phyloP scores from a whole-genome alignment of 768 basidiomycete species.

The Leccinum uliginosum region DNA sequence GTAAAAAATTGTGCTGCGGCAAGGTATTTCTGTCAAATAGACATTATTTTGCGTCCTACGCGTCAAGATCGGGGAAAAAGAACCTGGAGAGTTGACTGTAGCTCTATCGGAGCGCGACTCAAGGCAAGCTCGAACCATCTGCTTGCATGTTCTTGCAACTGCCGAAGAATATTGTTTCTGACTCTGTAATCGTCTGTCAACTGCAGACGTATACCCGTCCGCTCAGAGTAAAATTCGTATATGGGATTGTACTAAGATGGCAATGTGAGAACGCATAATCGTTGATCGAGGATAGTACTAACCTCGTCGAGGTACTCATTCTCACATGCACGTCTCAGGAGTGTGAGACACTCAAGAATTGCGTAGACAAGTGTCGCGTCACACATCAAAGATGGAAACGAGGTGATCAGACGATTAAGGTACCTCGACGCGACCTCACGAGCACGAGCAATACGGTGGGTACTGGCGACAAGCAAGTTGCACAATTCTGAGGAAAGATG shows the following conservation, averaged over 20 bases:
- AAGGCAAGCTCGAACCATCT: constrained; percentile 87
- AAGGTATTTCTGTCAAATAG: constrained; percentile 73
- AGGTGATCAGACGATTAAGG: constrained; percentile 78
- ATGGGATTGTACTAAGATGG: constrained; percentile 77
- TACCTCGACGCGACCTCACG: constrained; percentile 81
- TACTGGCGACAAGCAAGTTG: constrained; percentile 69
- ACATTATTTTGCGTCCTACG: neutral
- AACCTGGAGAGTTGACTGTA: constrained; percentile 90
- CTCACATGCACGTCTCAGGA: constrained; percentile 83
- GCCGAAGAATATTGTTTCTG: constrained; percentile 78
- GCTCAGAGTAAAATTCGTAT: constrained; percentile 78
- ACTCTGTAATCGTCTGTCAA: constrained; percentile 83
- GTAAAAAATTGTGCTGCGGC: constrained; percentile 65
- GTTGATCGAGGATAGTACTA: constrained; percentile 11
- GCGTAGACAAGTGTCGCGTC: constrained; percentile 82
- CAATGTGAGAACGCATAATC: neutral
- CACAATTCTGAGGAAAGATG: constrained; percentile 70
- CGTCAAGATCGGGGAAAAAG: constrained; percentile 8
- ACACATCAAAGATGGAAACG: constrained; percentile 94
- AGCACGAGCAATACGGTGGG: constrained; percentile 78
- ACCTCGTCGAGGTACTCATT: constrained; percentile 92
- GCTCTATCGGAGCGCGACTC: constrained; percentile 83
- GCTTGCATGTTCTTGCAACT: constrained; percentile 68
- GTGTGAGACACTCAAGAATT: constrained; percentile 86
- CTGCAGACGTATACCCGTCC: constrained; percentile 68